Conservation (phyloP, 2,329 filamentous ascomycete genomes). For the Esteya vermicola region DNA sequence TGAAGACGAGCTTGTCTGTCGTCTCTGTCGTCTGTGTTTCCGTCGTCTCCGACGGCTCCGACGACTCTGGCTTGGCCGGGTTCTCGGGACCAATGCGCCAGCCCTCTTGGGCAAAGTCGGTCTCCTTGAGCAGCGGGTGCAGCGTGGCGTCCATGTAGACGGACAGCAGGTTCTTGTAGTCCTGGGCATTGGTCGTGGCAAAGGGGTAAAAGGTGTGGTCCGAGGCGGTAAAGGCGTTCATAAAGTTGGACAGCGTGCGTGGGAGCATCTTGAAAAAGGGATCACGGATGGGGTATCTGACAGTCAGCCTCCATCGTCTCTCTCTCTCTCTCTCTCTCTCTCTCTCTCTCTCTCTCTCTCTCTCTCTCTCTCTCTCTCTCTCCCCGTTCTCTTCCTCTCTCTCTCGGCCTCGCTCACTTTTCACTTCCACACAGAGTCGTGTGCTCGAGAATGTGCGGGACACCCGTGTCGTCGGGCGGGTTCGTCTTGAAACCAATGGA, state of each 20-base stretch:
- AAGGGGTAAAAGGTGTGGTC: constrained; percentile 98
- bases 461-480: constrained; percentile 86
- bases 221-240: constrained; percentile 96
- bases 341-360: too few species aligned
- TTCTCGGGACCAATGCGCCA: constrained; percentile 95
- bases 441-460: constrained; percentile 95
- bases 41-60: too few species aligned
- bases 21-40: constrained; percentile 36
- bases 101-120: constrained; percentile 91
- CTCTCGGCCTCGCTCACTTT: constrained; percentile 56
- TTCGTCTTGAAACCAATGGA: constrained; percentile 99
- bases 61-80: too few species aligned
- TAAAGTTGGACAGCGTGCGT: constrained; percentile 95
- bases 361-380: too few species aligned
- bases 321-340: too few species aligned
- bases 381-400: too few species aligned
- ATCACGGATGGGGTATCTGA: constrained; percentile 87
- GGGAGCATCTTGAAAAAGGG: constrained; percentile 99
- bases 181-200: constrained; percentile 87
- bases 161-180: constrained; percentile 90
- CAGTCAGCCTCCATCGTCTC: too few species aligned
- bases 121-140: constrained; percentile 74
- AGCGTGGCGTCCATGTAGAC: constrained; percentile 94
- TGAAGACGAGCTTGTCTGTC: constrained; percentile 65
- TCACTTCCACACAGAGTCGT: constrained; percentile 91